Evolutionary conservation across 176 grass and related monocot species (phyloP).

Genomic region (Avena insularis): DNA sequence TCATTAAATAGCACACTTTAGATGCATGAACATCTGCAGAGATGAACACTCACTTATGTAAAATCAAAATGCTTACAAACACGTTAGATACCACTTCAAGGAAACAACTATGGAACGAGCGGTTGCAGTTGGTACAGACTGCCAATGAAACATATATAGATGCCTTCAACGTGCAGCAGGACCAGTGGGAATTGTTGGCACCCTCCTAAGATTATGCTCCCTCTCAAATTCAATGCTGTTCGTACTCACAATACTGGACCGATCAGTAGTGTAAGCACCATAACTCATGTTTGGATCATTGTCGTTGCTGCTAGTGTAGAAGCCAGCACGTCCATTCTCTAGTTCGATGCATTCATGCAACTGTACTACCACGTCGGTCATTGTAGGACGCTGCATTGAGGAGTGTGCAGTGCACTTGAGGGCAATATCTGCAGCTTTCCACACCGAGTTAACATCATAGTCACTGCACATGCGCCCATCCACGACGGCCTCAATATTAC

Average conservation of each 20-base stretch:
- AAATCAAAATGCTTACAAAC: no score
- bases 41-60: no score
- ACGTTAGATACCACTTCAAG: no score
- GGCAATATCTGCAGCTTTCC: slow-evolving; percentile 59
- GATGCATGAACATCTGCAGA: no score
- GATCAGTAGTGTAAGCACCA: neutral
- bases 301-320: neutral
- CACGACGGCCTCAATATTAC: slow-evolving; percentile 53
- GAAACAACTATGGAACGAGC: no score
- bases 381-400: slow-evolving; percentile 42
- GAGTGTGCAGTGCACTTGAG: slow-evolving; percentile 54
- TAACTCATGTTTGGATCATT: slow-evolving; percentile 14
- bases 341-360: slow-evolving; percentile 59
- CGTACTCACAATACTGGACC: slow-evolving; percentile 34
- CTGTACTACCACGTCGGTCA: slow-evolving; percentile 58
- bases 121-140: no score
- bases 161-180: slow-evolving; percentile 42
- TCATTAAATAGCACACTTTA: no score
- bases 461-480: slow-evolving; percentile 34
- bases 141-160: neutral
- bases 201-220: slow-evolving; percentile 47
- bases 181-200: slow-evolving; percentile 38
- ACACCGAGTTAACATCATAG: slow-evolving; percentile 53
- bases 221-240: slow-evolving; percentile 33
- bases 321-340: neutral